Conservation (phyloP, 1,284 basidiomycete species). For the Austropuccinia psidii region DNA sequence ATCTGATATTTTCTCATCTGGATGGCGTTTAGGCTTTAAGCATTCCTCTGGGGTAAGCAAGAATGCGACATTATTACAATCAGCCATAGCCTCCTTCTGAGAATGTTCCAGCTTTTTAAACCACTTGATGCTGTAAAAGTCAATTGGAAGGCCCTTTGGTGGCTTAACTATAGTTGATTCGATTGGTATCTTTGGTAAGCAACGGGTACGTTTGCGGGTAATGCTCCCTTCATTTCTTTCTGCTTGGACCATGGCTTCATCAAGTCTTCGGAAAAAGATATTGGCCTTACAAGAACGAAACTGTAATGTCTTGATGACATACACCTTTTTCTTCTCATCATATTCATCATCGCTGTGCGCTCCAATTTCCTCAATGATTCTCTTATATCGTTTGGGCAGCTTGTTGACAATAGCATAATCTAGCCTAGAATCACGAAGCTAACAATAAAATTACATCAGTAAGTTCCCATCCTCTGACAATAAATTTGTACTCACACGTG, state of each 20-base stretch:
- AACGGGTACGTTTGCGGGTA: not conserved
- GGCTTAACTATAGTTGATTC: not conserved
- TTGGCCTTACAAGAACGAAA: not conserved
- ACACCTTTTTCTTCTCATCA: not conserved
- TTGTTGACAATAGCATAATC: not conserved
- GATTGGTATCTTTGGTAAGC: not conserved
- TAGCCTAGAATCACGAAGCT: too few species aligned
- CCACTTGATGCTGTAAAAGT: not conserved
- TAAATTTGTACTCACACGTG: too few species aligned
- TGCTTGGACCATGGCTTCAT: not conserved
- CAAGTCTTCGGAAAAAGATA: not conserved
- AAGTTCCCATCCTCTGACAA: too few species aligned
- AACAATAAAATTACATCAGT: too few species aligned
- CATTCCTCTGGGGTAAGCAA: not conserved
- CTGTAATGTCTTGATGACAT: not conserved
- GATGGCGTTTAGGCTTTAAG: not conserved
- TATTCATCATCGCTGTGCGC: constrained; percentile 13
- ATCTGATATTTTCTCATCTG: not conserved
- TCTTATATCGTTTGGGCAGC: not conserved
- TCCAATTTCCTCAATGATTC: not conserved
- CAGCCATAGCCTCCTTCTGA: not conserved
- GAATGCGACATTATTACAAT: not conserved
- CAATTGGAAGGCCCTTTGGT: not conserved
- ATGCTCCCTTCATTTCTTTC: not conserved
- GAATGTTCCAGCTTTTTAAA: not conserved